These are phyloP conservation scores for Rasamsonia emersonii DNA, from an alignment of 2,329 filamentous ascomycete genomes.

Conservation along the genomic window DNA sequence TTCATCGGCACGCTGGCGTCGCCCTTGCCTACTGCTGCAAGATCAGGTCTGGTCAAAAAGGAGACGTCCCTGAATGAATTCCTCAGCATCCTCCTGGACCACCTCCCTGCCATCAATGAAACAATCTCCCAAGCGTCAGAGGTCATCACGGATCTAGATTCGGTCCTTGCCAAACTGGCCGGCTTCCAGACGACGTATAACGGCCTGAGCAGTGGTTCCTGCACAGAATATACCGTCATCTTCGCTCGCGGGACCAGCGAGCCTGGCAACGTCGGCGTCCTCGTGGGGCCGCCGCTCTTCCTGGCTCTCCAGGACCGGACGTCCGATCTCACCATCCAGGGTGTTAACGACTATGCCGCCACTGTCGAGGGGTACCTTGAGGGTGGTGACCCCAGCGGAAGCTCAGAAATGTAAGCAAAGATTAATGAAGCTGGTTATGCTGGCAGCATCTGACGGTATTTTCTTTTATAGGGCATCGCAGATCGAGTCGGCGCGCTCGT, in stretches of 20 bases:
- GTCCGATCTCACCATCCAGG: conserved; percentile 10
- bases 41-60: neutral
- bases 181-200: conserved; percentile 12
- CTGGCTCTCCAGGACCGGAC: conserved; percentile 11
- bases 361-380: conserved; percentile 12
- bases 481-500: conserved; percentile 8
- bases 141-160: conserved; percentile 7
- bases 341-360: conserved; percentile 14
- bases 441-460: too few species aligned
- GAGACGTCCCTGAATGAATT: conserved; percentile 8
- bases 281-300: conserved; percentile 13
- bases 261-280: conserved; percentile 12
- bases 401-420: conserved; percentile 8
- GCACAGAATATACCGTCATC: conserved; percentile 12
- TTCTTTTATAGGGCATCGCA: conserved; percentile 9
- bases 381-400: conserved; percentile 11
- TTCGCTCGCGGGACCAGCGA: conserved; percentile 14
- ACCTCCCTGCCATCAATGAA: conserved; percentile 9
- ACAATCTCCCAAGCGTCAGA: conserved; percentile 4
- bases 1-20: too few species aligned
- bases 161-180: conserved; percentile 6
- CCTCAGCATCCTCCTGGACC: conserved; percentile 6
- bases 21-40: neutral
- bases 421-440: too few species aligned
- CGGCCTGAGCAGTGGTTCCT: conserved; percentile 4